phyloP scores from a whole-genome alignment of 208 protist genomes.

The Acanthamoeba healyi region DNA sequence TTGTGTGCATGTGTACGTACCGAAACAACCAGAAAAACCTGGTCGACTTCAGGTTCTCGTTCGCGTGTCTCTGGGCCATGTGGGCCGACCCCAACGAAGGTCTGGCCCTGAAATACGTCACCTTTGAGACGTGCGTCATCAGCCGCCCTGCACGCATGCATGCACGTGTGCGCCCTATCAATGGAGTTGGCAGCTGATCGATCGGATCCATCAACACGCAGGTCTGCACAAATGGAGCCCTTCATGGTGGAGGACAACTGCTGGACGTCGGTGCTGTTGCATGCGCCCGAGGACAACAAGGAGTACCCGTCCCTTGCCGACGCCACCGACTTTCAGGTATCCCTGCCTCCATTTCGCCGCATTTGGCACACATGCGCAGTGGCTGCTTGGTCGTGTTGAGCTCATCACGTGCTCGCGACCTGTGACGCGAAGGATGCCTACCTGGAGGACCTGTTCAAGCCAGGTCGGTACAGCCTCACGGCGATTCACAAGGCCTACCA shows the following conservation, averaged over 20 bases:
- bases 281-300: not conserved
- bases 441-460: conserved; percentile 47
- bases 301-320: conserved; percentile 29
- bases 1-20: not conserved
- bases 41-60: conserved; percentile 66
- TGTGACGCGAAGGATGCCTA: not conserved
- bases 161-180: too few species aligned
- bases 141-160: too few species aligned
- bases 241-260: conserved; percentile 74
- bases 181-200: too few species aligned
- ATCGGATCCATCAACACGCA: too few species aligned
- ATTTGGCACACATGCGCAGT: not conserved
- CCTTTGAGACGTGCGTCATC: conserved; percentile 66
- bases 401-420: not conserved
- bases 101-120: conserved; percentile 69
- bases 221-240: conserved; percentile 31
- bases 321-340: not conserved
- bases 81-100: conserved; percentile 69
- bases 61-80: conserved; percentile 52
- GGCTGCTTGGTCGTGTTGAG: too few species aligned
- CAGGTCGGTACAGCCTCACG: conserved; percentile 21
- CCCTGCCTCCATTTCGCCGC: not conserved
- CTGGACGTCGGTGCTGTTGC: conserved; percentile 56
- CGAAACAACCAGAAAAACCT: conserved; percentile 20
- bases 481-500: conserved; percentile 61